Evolutionary conservation across 495 filamentous ascomycete species (phyloP), one percentile per base, ranked within the genome.

Genomic region (Penicillium salamii): DNA sequence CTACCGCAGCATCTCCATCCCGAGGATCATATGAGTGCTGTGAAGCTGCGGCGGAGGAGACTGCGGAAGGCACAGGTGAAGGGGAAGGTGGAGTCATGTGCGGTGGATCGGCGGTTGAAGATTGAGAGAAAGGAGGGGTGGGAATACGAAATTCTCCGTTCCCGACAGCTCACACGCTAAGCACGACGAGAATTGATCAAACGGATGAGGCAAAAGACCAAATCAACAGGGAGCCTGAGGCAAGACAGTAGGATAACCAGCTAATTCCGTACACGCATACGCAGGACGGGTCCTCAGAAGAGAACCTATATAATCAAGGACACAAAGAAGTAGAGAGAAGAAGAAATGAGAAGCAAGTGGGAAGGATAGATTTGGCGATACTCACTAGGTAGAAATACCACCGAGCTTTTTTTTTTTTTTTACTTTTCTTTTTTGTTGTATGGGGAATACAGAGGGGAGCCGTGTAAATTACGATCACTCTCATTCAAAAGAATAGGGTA

Each of bases 51-150:
- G 69, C 61, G 40, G 72, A 75, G 50, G 71, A 72, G 62, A 73
- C 60, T 63, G 71, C 61, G 57, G 71, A 74, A 50, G 70, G 67
- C 56, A 62, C 67, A 65, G 72, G 70, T 48, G 72, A 76, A 49
- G 53, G 45, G 49, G 71, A 68, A 65, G 57, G 66, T 44, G 70
- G 66, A 75, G 70, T 74, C 71, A 75, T 75, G 70, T 76, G 70
- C 67, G 71, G 59, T 68, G 50, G 59, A 49, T 59, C 14, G 40
- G 47, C 24, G 33, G 42, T 33, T 49, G 28, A 31, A 37, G 31
- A 39, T 38, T 37, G 34, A 46, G 38, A 41, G 35, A 46, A 19
- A 21, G 50, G 34, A 40, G 40, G 46, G 34, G 40, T 40, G 34
- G 50, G 37, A 21, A 43, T 35, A 35, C 33, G 28, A 40, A 42